Percentiles rank a stretch among this genome's conserved stretches.
Evolutionary conservation across 805 yeast genomes (phyloP).

Genomic region (Pichia nanzhaoensis): DNA sequence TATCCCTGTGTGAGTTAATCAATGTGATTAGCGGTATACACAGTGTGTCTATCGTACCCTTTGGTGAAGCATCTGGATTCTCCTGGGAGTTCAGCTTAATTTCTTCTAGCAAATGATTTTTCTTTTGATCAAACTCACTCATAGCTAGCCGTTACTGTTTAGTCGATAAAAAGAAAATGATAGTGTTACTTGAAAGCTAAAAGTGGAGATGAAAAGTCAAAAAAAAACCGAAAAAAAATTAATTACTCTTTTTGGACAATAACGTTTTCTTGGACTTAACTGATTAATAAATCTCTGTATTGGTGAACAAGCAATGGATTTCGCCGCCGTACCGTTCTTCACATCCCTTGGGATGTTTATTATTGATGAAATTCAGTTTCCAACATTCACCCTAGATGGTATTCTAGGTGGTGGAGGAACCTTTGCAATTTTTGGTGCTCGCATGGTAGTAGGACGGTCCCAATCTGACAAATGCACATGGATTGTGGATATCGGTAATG

Average conservation of each 20-base stretch:
- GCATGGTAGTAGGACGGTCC: conserved; percentile 41
- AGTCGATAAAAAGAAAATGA: too few species aligned
- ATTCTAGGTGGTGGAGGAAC: conserved; percentile 91
- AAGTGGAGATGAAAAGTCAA: too few species aligned
- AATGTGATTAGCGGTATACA: conserved; percentile 67
- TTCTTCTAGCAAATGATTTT: conserved; percentile 44
- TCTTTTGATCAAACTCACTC: conserved; percentile 65
- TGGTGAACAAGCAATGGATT: not conserved
- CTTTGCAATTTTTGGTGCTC: conserved; percentile 68
- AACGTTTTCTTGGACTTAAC: too few species aligned
- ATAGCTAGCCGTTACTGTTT: conserved; percentile 11
- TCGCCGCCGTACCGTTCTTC: conserved; percentile 26
- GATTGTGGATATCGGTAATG: conserved; percentile 74
- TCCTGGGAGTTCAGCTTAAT: conserved; percentile 37
- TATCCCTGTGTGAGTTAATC: conserved; percentile 54
- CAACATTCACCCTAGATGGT: conserved; percentile 35
- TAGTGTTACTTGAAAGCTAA: too few species aligned
- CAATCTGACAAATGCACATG: conserved; percentile 44
- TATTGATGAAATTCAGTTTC: conserved; percentile 74
- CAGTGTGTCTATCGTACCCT: conserved; percentile 73
- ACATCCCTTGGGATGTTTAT: conserved; percentile 85
- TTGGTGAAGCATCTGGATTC: conserved; percentile 70
- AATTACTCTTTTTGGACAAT: too few species aligned
- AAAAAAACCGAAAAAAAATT: too few species aligned
- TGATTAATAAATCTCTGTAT: too few species aligned